Base-by-base conservation (phyloP, 345 rosid genomes). In the Eucalyptus regnans region DNA sequence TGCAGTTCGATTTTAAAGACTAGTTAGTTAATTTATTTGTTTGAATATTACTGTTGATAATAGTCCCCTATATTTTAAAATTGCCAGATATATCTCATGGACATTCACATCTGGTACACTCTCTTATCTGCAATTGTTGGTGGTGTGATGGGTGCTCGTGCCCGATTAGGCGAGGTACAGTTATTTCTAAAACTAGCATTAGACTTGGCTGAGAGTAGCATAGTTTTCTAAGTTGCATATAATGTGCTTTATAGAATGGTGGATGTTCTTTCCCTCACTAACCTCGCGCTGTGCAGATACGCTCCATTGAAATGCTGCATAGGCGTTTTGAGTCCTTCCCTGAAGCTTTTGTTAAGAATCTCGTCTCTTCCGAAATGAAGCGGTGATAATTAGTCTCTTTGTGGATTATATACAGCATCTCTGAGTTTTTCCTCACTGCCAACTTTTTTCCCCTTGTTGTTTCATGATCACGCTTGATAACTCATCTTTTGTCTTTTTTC, bases 301-400 rank as follows among this genome's bases (percentile, higher is more conserved):
- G 99, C 52, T 90, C 98, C 56, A 94, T 96, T 50, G 99, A 98
- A 91, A 98, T 98, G 99, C 91, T 98, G 88, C 99, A 97, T 90
- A 98, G 96, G 92, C 99, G 99, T 90, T 98, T 97, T 93, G 99
- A 98, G 97, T 95, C 96, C 93, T 98, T 98, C 88, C 99, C 99
- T 29, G 94, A 95, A 93, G 99, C 97, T 83, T 98, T 98, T 93
- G 93, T 93, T 86, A 90, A 95, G 92, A 95, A 95, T 90, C 99
- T 98, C 88, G 98, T 97, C 89, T 97, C 97, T 51, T 91, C 92
- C 37, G 91, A 91, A 87, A 94, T 89, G 25, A 93, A 90, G 89
- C 93, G 99, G 99, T 97, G 64, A 71, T 80, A 81, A n/a, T 86
- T 60, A 17, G 5, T 87, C 84, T 76, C 84, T 64, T 64, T 76